Evolutionary conservation across 768 basidiomycete species (phyloP), one percentile per base, ranked within the genome.

Genomic region (Coprinopsis strossmayeri): DNA sequence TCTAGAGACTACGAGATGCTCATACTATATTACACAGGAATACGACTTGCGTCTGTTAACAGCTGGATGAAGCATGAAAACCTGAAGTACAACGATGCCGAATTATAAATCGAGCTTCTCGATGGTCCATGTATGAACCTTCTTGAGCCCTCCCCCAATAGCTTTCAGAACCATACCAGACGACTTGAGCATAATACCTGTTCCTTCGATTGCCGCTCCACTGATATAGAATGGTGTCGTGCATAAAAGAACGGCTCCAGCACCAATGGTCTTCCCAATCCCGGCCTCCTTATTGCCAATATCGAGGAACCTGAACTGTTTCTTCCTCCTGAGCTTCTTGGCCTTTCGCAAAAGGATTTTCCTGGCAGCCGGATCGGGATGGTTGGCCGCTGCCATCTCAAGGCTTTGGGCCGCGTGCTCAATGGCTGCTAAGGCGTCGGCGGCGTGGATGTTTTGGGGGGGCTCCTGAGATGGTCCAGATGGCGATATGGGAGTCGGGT

Each of bases 21-120:
- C n/a, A n/a, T n/a, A n/a, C n/a, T n/a, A n/a, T n/a, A n/a, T n/a
- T n/a, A n/a, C n/a, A n/a, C n/a, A n/a, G n/a, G n/a, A n/a, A n/a
- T n/a, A n/a, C n/a, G n/a, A n/a, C n/a, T n/a, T n/a, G n/a, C n/a
- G n/a, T n/a, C 35, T 38, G 18, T 38, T 5, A 38, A 38, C 17
- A 18, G 17, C 5, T 7, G 18, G 9, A 9, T 7, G 30, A 7
- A 15, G 30, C 7, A 7, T 32, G 30, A 32, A 32, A 32, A 7
- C 7, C 30, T 7, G 7, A 15, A 32, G 15, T 32, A 32, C 30
- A 32, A 32, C 9, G 35, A 18, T 38, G 35, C 35, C 51, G 20
- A 25, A 23, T 30, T 20, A 49, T 18, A 51, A 7, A 20, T 41
- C n/a, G 5, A 51, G 18, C 27, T 51, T 51, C 11, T 51, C 50